A percentile compares a stretch with the other conserved stretches of the same genome.
These are phyloP conservation scores for Pyrus hybrid DNA, from an alignment of 331 rosid genomes.

Conservation along the genomic window DNA sequence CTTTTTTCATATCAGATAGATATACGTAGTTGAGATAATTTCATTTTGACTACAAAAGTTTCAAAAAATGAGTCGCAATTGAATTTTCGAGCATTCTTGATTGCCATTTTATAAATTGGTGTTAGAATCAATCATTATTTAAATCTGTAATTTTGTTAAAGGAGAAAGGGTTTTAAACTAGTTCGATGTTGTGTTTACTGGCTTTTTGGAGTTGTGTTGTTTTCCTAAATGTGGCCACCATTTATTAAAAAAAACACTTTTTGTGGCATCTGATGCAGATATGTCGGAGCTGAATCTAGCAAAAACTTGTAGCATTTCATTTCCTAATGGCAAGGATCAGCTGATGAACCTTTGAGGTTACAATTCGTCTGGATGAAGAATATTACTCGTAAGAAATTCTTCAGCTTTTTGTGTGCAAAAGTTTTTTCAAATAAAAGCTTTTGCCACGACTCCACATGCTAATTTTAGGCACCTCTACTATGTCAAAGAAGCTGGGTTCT, in stretches of 20 bases:
- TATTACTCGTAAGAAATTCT: slow-evolving; percentile 49
- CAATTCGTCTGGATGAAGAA: slow-evolving; percentile 89
- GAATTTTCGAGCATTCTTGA: too few relatives aligned
- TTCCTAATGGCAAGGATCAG: slow-evolving; percentile 85
- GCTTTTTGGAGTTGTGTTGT: not conserved
- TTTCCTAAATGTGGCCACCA: not conserved
- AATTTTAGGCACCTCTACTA: not conserved
- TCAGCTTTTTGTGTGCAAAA: slow-evolving; percentile 4
- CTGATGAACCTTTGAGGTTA: slow-evolving; percentile 84
- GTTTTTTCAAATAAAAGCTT: not conserved
- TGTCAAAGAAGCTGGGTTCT: not conserved
- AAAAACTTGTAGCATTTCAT: slow-evolving; percentile 52
- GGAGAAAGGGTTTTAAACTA: not conserved
- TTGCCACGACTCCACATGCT: not conserved
- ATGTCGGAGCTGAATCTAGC: slow-evolving; percentile 86
- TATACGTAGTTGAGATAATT: not conserved
- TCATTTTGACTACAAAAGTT: not conserved
- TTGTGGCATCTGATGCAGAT: slow-evolving; percentile 45
- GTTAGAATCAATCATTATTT: not conserved
- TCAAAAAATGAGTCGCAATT: too few relatives aligned
- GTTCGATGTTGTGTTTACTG: not conserved
- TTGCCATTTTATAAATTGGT: too few relatives aligned
- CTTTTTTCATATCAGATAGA: not conserved
- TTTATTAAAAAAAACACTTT: not conserved
- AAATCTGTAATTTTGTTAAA: not conserved